A percentile compares a stretch with the other conserved stretches of the same genome.
phyloP scores from a whole-genome alignment of 257 asterid species.

The Penstemon davidsonii region DNA sequence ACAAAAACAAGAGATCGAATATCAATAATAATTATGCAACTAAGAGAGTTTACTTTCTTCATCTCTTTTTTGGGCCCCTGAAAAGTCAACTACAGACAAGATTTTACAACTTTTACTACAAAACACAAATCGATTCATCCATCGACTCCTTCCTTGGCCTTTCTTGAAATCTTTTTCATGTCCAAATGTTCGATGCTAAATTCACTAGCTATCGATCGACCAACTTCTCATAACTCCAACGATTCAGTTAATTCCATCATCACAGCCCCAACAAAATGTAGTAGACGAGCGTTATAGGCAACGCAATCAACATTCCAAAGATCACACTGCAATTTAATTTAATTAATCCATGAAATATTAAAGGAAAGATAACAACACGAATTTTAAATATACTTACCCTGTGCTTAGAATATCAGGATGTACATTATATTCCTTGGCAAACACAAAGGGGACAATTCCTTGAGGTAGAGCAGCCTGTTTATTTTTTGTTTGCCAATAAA shows the following conservation, averaged over 20 bases:
- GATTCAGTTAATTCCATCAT: slow-evolving; percentile 1
- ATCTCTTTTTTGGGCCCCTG: neutral
- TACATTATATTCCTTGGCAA: slow-evolving; percentile 62
- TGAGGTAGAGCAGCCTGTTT: slow-evolving; percentile 64
- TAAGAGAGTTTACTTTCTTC: slow-evolving; percentile 8
- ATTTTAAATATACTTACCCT: slow-evolving; percentile 31
- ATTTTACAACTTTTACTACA: slow-evolving; percentile 43
- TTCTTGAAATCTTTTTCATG: slow-evolving; percentile 6
- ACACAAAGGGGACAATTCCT: slow-evolving; percentile 65
- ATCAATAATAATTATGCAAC: slow-evolving; percentile 11
- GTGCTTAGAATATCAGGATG: slow-evolving; percentile 65
- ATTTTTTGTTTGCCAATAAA: slow-evolving; percentile 16
- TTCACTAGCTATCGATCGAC: slow-evolving; percentile 14
- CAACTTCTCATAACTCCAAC: neutral
- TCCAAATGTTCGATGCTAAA: slow-evolving; percentile 24
- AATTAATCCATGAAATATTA: neutral
- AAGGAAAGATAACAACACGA: neutral
- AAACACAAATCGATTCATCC: slow-evolving; percentile 34
- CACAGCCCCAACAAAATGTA: slow-evolving; percentile 55
- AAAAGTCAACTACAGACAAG: slow-evolving; percentile 37
- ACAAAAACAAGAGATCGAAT: neutral
- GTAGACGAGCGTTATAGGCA: slow-evolving; percentile 59
- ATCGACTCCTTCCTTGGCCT: slow-evolving; percentile 14
- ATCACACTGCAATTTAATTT: slow-evolving; percentile 40
- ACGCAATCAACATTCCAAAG: slow-evolving; percentile 58